Evolutionary conservation across 2,329 filamentous ascomycete species (phyloP), one percentile per base, ranked within the genome.

Genomic region (Aureobasidium musti): DNA sequence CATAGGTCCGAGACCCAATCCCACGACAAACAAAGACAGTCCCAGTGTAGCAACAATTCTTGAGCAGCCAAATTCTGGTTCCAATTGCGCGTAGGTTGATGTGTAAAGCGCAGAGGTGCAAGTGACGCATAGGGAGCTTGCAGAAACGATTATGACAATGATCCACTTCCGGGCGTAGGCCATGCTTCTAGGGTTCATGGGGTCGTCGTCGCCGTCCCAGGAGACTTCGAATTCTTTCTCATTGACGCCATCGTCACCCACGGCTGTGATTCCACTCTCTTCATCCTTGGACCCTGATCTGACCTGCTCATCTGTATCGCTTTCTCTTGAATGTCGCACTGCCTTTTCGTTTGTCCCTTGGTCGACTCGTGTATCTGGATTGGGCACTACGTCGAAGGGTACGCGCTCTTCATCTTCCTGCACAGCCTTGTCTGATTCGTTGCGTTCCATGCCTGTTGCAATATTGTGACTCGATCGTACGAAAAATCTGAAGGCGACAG

Each of bases 71-170:
- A 97, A 96, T 67, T 96, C 90, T 30, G 82, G 79, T 69, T 89
- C 86, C 78, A 97, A 86, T 77, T 95, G 90, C 21, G 73, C 75
- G 76, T 97, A 97, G 0, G 91, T 95, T 14, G 87, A 86, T 0
- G 92, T 94, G 77, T 97, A 97, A 72, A 96, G 87, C n/a, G 92
- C 95, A 56, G 90, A 93, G 1, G 91, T 87, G 74, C 89, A 92
- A 10, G 92, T 96, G 64, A 97, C 92, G 77, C 91, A 94, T 67
- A 95, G 82, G 54, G 91, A 91, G 8, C 89, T 90, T 65, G 84
- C 75, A 11, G 88, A 87, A n/a, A 92, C 83, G 67, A 97, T 89
- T 41, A 87, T 71, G 1, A 93, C 87, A 68, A 97, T 89, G 35
- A 87, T 66, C 94, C 94, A 97, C 74, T 93, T 93, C 68, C 86